Conservation (phyloP, 352 stramenopile species). For the Phytopythium chamaehyphon region DNA sequence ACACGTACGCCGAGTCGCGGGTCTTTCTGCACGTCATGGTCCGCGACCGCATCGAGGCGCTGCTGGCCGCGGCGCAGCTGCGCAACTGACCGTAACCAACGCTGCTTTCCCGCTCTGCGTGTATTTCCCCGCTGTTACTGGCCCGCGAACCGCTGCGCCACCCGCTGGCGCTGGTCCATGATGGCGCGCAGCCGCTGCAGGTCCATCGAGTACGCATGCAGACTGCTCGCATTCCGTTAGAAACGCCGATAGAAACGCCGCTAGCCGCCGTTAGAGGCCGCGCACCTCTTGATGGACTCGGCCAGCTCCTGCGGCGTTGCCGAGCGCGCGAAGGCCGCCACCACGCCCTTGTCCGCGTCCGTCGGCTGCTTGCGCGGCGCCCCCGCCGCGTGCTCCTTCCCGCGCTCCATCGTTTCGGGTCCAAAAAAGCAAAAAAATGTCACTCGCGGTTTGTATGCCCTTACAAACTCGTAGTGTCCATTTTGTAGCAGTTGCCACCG, state of each 20-base stretch:
- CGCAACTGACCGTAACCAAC: constrained; percentile 2
- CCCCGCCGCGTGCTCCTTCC: background rate
- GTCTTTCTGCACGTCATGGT: constrained; percentile 75
- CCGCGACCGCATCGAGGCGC: constrained; percentile 52
- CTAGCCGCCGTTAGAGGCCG: background rate
- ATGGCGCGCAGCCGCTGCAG: constrained; percentile 25
- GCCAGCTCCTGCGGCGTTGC: constrained; percentile 14
- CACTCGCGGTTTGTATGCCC: too few species aligned
- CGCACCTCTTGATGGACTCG: constrained; percentile 21
- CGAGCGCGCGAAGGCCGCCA: background rate
- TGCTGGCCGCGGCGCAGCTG: constrained; percentile 29
- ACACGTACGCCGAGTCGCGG: constrained; percentile 41
- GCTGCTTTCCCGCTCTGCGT: too few species aligned
- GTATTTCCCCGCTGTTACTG: too few species aligned
- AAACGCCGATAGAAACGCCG: too few species aligned
- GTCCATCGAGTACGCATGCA: constrained; percentile 29
- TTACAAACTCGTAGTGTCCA: too few species aligned
- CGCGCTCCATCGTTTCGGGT: background rate
- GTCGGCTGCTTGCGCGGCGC: background rate
- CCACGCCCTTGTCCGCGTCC: background rate
- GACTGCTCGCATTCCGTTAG: too few species aligned
- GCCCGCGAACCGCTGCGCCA: too few species aligned
- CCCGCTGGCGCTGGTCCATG: constrained; percentile 13
- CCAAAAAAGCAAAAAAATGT: too few species aligned
- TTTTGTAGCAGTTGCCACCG: too few species aligned